Evolutionary conservation across 805 yeast species (phyloP).

Genomic region (Metschnikowia aberdeeniae): DNA sequence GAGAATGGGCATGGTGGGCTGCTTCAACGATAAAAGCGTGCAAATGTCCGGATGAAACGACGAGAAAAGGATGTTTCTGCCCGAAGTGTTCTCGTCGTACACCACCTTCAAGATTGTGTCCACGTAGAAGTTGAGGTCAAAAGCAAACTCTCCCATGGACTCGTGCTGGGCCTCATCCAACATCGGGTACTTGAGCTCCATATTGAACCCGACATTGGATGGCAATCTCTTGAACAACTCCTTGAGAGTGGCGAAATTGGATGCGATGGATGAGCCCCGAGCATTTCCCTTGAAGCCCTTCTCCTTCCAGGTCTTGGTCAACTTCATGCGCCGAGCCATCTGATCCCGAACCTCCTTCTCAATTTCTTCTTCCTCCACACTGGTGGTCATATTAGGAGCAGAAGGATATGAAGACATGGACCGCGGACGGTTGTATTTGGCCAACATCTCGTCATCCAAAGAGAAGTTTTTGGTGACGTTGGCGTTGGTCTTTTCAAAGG

Average conservation of each 20-base stretch:
- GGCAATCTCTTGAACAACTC: constrained; percentile 84
- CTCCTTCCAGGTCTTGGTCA: constrained; percentile 83
- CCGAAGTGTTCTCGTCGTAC: constrained; percentile 66
- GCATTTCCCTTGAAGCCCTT: constrained; percentile 91
- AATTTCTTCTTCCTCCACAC: constrained; percentile 28
- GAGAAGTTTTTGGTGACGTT: constrained; percentile 22
- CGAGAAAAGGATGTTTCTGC: constrained; percentile 84
- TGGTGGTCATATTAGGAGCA: constrained; percentile 25
- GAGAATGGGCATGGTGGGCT: constrained; percentile 88
- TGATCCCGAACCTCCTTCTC: constrained; percentile 38
- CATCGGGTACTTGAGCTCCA: constrained; percentile 95
- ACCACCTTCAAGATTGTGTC: constrained; percentile 80
- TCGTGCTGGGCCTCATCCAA: constrained; percentile 87
- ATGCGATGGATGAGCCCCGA: constrained; percentile 84
- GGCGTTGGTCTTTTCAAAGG: constrained; percentile 11
- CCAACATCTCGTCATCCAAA: constrained; percentile 34
- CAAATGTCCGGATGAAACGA: constrained; percentile 96
- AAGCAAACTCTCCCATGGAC: constrained; percentile 78
- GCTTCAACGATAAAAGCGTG: constrained; percentile 78
- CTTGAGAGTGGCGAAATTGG: constrained; percentile 83
- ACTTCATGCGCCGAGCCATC: constrained; percentile 63
- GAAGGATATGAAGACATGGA: constrained; percentile 38
- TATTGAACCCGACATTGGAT: constrained; percentile 81
- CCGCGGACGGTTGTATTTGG: constrained; percentile 33
- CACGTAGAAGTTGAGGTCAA: constrained; percentile 82